Base-by-base conservation (phyloP, 2,329 filamentous ascomycete genomes). In the Claviceps monticola region DNA sequence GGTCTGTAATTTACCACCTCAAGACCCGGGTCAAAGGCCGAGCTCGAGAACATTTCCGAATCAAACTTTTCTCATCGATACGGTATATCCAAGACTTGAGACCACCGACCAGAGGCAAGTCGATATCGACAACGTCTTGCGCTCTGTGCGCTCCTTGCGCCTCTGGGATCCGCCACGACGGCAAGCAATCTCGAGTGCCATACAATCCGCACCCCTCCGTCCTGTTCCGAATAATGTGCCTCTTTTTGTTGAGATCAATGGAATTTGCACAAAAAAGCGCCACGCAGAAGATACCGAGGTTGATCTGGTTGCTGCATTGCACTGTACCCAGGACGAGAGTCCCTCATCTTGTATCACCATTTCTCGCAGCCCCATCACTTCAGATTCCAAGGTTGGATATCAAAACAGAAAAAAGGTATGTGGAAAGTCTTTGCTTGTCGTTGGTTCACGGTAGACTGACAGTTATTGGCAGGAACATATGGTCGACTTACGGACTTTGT, bases 231-330 rank as follows among this genome's bases (percentile, higher is more conserved):
- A 43, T 44, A 19, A 47, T 38, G 36, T 16, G 38, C 42, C 54
- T 21, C 49, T 49, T 8, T 50, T 55, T 42, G 50, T 56, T 44
- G 50, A 53, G 43, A 58, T 60, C 59, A 57, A 64, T 65, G 63
- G 61, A 55, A 59, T 46, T 54, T 53, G 53, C 48, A 60, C 60
- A 48, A 61, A 55, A 56, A 65, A 66, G 53, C 62, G 63, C 52
- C 57, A 50, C 51, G 61, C 64, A 50, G 47, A 63, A 56, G 55
- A 61, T 49, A 54, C 58, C 42, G 64, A 66, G 57, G 55, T 63
- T 49, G 62, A 65, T 52, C 56, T 66, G 51, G 56, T 64, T 57
- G 60, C 57, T 51, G 55, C 59, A 36, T 38, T 56, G 38, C 56
- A 57, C 52, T 53, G 53, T 42, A 48, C 37, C 9, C 23, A 46